These are phyloP conservation scores for Claviceps spartinae DNA, from an alignment of 2,329 filamentous ascomycete genomes.

Conservation along the genomic window DNA sequence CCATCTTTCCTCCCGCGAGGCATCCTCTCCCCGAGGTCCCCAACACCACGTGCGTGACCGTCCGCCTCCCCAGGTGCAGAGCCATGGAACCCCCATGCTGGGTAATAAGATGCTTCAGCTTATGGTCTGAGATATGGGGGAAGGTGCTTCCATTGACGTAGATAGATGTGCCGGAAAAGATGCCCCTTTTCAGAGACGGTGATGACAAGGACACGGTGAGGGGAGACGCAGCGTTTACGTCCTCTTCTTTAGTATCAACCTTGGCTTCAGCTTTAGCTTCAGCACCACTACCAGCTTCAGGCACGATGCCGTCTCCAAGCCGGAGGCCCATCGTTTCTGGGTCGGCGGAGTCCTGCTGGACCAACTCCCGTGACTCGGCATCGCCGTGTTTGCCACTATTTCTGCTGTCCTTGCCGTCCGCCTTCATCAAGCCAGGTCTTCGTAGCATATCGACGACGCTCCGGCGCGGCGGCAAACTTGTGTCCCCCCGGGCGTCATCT, in stretches of 20 bases:
- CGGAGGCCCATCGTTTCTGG: too few species aligned
- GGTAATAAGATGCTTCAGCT: constrained; percentile 63
- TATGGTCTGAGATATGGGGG: constrained; percentile 72
- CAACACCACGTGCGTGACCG: constrained; percentile 77
- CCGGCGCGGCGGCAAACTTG: constrained; percentile 6
- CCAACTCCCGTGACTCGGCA: too few species aligned
- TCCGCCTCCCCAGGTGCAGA: constrained; percentile 54
- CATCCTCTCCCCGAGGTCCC: constrained; percentile 59
- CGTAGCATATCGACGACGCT: constrained; percentile 43
- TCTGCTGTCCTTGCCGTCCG: neutral
- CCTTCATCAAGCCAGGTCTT: constrained; percentile 21
- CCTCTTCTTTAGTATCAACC: too few species aligned
- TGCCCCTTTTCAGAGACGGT: constrained; percentile 14
- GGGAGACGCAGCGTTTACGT: too few species aligned
- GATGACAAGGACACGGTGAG: too few species aligned
- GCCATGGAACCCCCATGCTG: constrained; percentile 62
- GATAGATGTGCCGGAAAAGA: constrained; percentile 61
- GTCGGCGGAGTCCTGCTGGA: too few species aligned
- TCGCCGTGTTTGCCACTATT: too few species aligned
- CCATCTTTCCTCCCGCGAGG: constrained; percentile 62
- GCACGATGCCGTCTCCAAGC: too few species aligned
- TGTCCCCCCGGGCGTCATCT: neutral
- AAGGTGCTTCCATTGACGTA: constrained; percentile 83
- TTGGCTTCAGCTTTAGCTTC: too few species aligned
- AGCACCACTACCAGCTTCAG: too few species aligned